These are phyloP conservation scores for Neofusicoccum umdonicola DNA, from an alignment of 2,329 filamentous ascomycete genomes.

Conservation along the genomic window DNA sequence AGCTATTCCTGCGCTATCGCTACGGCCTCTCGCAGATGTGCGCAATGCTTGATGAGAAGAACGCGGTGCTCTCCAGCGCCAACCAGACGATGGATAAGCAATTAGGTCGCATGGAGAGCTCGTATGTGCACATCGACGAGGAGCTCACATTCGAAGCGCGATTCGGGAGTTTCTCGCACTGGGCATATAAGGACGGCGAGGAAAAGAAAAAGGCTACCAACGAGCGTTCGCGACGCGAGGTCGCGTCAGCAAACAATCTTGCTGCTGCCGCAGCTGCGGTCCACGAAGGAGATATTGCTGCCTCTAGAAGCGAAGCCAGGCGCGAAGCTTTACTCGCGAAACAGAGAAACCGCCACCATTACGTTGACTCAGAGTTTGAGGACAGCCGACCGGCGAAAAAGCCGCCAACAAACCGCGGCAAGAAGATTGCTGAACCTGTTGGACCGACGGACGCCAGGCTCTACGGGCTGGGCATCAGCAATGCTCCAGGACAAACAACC, in stretches of 20 bases:
- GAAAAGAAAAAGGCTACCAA: slow-evolving; percentile 57
- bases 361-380: slow-evolving; percentile 77
- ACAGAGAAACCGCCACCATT: slow-evolving; percentile 60
- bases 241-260: slow-evolving; percentile 68
- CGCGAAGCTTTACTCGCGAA: slow-evolving; percentile 79
- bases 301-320: slow-evolving; percentile 74
- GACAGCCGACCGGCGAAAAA: slow-evolving; percentile 65
- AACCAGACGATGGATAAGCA: slow-evolving; percentile 87
- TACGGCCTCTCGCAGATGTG: slow-evolving; percentile 80
- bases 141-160: slow-evolving; percentile 95
- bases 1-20: slow-evolving; percentile 75
- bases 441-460: slow-evolving; percentile 38
- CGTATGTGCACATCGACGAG: slow-evolving; percentile 79
- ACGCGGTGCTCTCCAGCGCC: slow-evolving; percentile 90
- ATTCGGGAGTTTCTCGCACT: slow-evolving; percentile 86
- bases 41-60: slow-evolving; percentile 92
- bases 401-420: slow-evolving; percentile 57
- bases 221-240: slow-evolving; percentile 75
- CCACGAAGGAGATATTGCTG: slow-evolving; percentile 78
- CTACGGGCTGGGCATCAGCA: slow-evolving; percentile 66
- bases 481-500: slow-evolving; percentile 53
- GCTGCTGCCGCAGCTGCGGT: slow-evolving; percentile 69
- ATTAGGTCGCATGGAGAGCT: slow-evolving; percentile 77
- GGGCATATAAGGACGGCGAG: slow-evolving; percentile 87
- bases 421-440: slow-evolving; percentile 58